These are phyloP conservation scores for Picea glauca DNA, from an alignment of 75 land plant genomes.

Conservation along the genomic window DNA sequence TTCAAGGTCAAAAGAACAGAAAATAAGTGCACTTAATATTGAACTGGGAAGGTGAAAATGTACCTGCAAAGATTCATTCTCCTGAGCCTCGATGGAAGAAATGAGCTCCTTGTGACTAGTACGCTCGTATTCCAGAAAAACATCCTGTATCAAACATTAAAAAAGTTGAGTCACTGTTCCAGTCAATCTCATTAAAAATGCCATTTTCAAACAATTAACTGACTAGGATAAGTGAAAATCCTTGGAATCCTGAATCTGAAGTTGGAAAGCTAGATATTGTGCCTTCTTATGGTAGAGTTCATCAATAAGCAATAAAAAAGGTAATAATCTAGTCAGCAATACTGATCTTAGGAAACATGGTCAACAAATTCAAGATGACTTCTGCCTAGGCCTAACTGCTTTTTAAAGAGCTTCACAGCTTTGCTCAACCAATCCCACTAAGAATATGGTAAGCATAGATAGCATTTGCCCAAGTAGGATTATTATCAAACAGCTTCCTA, in stretches of 20 bases:
- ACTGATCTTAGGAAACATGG: neutral
- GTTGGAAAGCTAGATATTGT: neutral
- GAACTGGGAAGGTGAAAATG: neutral
- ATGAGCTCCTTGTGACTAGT: conserved; percentile 48
- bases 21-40: neutral
- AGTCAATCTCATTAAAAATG: neutral
- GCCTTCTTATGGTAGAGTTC: neutral
- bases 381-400: neutral
- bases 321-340: neutral
- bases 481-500: neutral
- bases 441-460: neutral
- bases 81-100: conserved; percentile 55
- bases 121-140: conserved; percentile 63
- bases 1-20: neutral
- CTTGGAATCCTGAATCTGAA: neutral
- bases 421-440: neutral
- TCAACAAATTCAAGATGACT: neutral
- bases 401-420: neutral
- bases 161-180: neutral
- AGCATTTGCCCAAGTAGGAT: neutral
- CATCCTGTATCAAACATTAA: conserved; percentile 27
- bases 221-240: neutral
- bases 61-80: conserved; percentile 63
- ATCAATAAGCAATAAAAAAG: neutral
- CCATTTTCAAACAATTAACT: neutral